These are phyloP conservation scores for Tarenaya hassleriana DNA, from an alignment of 345 rosid genomes.

Conservation along the genomic window DNA sequence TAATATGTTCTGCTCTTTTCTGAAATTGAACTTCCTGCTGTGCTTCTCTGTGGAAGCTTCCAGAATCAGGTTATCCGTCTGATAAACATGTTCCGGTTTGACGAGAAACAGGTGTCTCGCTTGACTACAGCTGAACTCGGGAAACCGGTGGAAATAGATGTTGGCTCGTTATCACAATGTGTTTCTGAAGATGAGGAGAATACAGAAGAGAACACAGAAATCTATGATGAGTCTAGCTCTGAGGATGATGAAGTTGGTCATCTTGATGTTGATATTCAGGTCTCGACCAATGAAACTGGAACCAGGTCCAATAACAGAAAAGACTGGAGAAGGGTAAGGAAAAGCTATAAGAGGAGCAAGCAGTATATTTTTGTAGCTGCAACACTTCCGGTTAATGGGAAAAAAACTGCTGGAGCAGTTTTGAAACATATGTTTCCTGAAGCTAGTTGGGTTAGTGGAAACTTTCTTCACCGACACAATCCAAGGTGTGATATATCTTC, in stretches of 20 bases:
- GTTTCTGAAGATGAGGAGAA: slow-evolving; percentile 26
- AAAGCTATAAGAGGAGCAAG: slow-evolving; percentile 68
- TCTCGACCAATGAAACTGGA: slow-evolving; percentile 23
- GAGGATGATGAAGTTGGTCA: slow-evolving; percentile 40
- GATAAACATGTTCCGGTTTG: slow-evolving; percentile 69
- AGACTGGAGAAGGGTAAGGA: slow-evolving; percentile 82
- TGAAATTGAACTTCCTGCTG: slow-evolving; percentile 30
- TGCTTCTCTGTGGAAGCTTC: slow-evolving; percentile 91
- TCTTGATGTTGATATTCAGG: slow-evolving; percentile 33
- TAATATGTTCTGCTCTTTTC: slow-evolving; percentile 12
- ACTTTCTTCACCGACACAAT: slow-evolving; percentile 84
- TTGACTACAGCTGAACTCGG: slow-evolving; percentile 28
- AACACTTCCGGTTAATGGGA: slow-evolving; percentile 89
- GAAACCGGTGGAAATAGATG: slow-evolving; percentile 26
- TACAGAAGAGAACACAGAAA: slow-evolving; percentile 33
- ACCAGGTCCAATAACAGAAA: slow-evolving; percentile 32
- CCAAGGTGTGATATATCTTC: slow-evolving; percentile 66
- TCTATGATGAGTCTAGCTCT: slow-evolving; percentile 21
- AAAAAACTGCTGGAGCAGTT: slow-evolving; percentile 86
- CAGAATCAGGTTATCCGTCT: slow-evolving; percentile 84
- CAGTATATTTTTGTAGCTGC: slow-evolving; percentile 97
- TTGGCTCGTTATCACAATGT: slow-evolving; percentile 25
- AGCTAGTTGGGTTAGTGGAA: slow-evolving; percentile 85
- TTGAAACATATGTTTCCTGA: slow-evolving; percentile 85
- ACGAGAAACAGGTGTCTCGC: slow-evolving; percentile 67